Percentiles rank a stretch among this genome's conserved stretches.
phyloP scores from a whole-genome alignment of 202 grass and related monocot genomes.

The Setaria viridis region DNA sequence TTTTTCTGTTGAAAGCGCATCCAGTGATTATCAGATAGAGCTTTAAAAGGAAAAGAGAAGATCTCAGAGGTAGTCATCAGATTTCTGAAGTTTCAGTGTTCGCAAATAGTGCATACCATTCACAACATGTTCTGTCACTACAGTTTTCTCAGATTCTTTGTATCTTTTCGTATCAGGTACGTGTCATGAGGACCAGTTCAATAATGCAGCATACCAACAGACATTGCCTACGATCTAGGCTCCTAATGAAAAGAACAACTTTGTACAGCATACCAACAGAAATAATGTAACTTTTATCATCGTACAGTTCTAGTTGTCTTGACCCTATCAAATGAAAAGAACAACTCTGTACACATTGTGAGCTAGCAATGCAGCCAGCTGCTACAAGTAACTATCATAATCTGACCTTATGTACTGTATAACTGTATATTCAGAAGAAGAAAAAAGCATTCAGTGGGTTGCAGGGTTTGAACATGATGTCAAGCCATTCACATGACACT shows the following conservation, averaged over 20 bases:
- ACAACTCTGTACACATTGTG: constrained; percentile 12
- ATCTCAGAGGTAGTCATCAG: neutral
- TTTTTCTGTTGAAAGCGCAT: neutral
- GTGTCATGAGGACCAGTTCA: constrained; percentile 43
- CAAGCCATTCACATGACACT: constrained; percentile 37
- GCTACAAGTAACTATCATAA: constrained; percentile 22
- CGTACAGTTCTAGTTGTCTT: constrained; percentile 17
- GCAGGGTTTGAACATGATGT: constrained; percentile 28
- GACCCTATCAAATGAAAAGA: constrained; percentile 40
- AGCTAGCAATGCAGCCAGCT: constrained; percentile 28
- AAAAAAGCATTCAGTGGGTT: constrained; percentile 24
- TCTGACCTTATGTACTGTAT: neutral
- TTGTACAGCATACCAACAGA: constrained; percentile 28
- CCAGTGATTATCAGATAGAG: neutral
- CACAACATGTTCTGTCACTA: constrained; percentile 6
- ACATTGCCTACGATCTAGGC: constrained; percentile 33
- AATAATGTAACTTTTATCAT: constrained; percentile 26
- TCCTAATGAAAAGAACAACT: neutral
- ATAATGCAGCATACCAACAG: constrained; percentile 48
- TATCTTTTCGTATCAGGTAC: constrained; percentile 44
- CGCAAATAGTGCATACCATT: constrained; percentile 9
- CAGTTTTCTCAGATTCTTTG: constrained; percentile 25
- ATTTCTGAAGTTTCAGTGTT: constrained; percentile 33
- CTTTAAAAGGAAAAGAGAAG: constrained; percentile 26
- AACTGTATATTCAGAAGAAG: constrained; percentile 6